phyloP scores from a whole-genome alignment of 805 yeast genomes.

The Blastobotrys chiropterorum region DNA sequence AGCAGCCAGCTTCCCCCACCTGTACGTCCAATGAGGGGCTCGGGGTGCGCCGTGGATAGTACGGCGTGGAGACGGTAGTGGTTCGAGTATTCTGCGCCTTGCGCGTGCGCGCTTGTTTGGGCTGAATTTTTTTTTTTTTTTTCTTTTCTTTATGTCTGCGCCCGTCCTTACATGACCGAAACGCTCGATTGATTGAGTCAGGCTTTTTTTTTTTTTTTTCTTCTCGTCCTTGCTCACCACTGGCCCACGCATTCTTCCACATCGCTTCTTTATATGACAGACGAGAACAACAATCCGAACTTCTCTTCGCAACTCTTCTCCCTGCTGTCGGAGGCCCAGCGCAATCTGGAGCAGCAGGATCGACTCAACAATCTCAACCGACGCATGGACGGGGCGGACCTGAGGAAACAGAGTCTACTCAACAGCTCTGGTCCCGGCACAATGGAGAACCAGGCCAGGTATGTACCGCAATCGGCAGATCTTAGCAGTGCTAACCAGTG shows the following conservation, averaged over 20 bases:
- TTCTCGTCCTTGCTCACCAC: neutral
- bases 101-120: neutral
- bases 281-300: constrained; percentile 3
- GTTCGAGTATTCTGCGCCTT: neutral
- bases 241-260: neutral
- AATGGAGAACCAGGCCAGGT: neutral
- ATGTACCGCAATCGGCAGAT: neutral
- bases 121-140: neutral
- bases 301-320: constrained; percentile 21
- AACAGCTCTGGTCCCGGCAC: neutral
- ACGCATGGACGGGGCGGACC: constrained; percentile 11
- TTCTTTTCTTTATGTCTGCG: neutral
- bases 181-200: neutral
- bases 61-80: too few relatives aligned
- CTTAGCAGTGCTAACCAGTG: neutral
- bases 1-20: neutral
- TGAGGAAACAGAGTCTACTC: neutral
- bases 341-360: constrained; percentile 12
- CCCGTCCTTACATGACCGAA: neutral
- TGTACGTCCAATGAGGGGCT: neutral
- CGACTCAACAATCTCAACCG: constrained; percentile 17
- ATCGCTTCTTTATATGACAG: neutral
- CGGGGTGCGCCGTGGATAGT: neutral
- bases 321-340: constrained; percentile 22
- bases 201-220: neutral